Evolutionary conservation across 2,329 filamentous ascomycete species (phyloP), one percentile per base, ranked within the genome.

Genomic region (Ophioceras dolichostomum): DNA sequence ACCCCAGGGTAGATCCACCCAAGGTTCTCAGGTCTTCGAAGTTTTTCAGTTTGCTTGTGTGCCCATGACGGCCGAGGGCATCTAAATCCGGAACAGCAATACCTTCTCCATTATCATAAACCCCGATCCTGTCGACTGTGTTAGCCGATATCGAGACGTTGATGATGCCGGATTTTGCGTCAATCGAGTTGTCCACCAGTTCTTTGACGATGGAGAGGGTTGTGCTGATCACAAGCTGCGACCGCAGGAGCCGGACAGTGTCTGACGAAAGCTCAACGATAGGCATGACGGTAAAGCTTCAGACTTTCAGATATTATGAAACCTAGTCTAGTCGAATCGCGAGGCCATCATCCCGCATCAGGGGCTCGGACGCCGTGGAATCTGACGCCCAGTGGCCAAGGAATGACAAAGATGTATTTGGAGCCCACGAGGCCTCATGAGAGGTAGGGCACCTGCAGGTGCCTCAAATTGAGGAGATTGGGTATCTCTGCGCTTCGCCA

Each of bases 111-210:
- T 87, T 83, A 53, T 85, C 80, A 32, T 73, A 69, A 34, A 87
- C 73, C 47, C 82, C 73, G 27, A 89, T 70, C 37, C 67, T 70
- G 53, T 83, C 77, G 37, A 87, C 53, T 0, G 78, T 79, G 49
- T 87, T 78, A 30, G 65, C 48, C 4, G 79, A 71, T 12, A 86
- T 62, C 20, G 73, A 59, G 18, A 88, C 60, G 37, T 82, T 73
- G 40, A 89, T 62, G 2, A 67, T 68, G 2, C 70, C 79, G 10
- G 83, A 80, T 37, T 68, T 63, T 7, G 82, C 79, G 54, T 89
- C 83, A 16, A 88, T 67, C 31, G 81, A 68, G 54, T 89, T 88
- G 47, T 88, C 83, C 22, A 88, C 56, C 4, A 88, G 72, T 55
- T 88, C 83, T 51, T 88, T 88, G 47, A 86, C 70, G 3, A 84